Evolutionary conservation across 305 asterid species (phyloP), one percentile per base, ranked within the genome.

Genomic region (Plantago coronopus): DNA sequence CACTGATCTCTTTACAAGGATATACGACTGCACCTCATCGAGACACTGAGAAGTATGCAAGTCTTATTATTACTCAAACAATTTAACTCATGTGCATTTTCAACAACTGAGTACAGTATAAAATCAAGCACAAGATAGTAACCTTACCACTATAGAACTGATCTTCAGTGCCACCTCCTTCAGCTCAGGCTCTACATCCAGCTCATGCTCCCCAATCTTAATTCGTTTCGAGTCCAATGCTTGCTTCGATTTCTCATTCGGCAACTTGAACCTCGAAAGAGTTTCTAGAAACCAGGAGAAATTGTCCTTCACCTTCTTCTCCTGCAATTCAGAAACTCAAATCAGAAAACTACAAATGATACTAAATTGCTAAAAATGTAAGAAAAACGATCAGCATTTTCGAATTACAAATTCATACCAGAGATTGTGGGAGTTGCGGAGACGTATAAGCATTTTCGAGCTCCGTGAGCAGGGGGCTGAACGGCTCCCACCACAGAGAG

Each of bases 401-500:
- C 46, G 17, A 19, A 7, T 44, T 55, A 2, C 15, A 59, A n/a
- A 18, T 13, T 16, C 6, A 56, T 81, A 86, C 96, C 89, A 93
- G 72, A 54, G 77, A 20, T 29, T 76, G 69, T 13, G 98, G 82
- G 55, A 75, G 48, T 47, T 74, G 79, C 65, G 91, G 73, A 47
- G 91, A 73, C 60, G 69, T 62, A 16, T 82, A 72, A 46, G 85
- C 78, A 54, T 77, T 78, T 55, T 93, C 96, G 48, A 93, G 96
- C 27, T 93, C 89, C 40, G 77, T 62, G 57, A 89, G 83, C 55
- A 93, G 63, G 45, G 54, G 64, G 56, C 37, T 58, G 79, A 93
- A 93, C 20, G 98, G 85, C 31, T 93, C 95, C 96, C 96, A 93
- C 97, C 97, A 93, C 11, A 93, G 89, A 3, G 94, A 79, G 29